Percentiles rank a stretch among this genome's conserved stretches.
phyloP scores from a whole-genome alignment of 1,139 yeast species.

The Taiozyma sp. region DNA sequence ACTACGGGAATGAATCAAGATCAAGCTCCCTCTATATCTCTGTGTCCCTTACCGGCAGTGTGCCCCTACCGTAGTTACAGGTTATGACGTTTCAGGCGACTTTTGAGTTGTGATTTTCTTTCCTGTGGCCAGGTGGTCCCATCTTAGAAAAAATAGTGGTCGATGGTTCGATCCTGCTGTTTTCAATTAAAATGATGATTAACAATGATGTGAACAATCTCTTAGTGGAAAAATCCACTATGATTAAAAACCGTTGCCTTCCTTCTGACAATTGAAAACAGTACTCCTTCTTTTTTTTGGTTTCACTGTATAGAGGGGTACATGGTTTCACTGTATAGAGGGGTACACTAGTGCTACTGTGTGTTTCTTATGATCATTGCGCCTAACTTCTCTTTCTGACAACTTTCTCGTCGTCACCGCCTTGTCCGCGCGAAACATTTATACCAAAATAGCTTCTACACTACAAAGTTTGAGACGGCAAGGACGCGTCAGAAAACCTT shows the following conservation, averaged over 20 bases:
- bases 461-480: background rate
- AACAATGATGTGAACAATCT: constrained; percentile 1
- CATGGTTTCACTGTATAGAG: background rate
- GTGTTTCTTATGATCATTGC: background rate
- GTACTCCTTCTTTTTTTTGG: background rate
- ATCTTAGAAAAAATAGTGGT: background rate
- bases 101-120: background rate
- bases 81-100: background rate
- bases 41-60: background rate
- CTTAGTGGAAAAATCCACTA: background rate
- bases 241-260: constrained; percentile 1
- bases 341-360: background rate
- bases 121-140: background rate
- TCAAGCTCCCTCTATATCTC: too few species aligned
- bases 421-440: background rate
- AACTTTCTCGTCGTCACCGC: background rate
- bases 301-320: background rate
- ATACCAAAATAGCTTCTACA: background rate
- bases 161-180: background rate
- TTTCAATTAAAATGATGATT: background rate
- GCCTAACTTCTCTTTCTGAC: background rate
- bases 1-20: too few species aligned
- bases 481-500: background rate
- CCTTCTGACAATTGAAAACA: constrained; percentile 1
- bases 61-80: background rate